A percentile compares a stretch with the other conserved stretches of the same genome.
Conservation (phyloP, 371 early-diverging fungal species). For the Globomyces sp. region DNA sequence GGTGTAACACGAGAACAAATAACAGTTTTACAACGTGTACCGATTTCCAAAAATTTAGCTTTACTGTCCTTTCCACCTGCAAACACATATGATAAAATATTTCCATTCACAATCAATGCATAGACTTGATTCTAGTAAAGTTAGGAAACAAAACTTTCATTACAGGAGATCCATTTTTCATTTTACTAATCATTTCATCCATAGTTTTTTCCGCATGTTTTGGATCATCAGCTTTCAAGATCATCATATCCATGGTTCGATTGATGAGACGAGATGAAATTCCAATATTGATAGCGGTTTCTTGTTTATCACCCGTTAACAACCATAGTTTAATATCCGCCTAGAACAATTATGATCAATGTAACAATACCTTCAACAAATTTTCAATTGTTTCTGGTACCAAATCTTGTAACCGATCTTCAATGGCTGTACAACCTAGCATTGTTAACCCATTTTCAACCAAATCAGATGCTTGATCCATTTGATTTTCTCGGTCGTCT, state of each 20-base stretch:
- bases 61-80: conserved; percentile 17
- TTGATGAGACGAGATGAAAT: conserved; percentile 45
- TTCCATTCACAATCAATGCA: conserved; percentile 34
- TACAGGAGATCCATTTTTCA: conserved; percentile 8
- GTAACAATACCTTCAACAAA: conserved; percentile 32
- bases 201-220: conserved; percentile 16
- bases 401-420: conserved; percentile 64
- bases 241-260: conserved; percentile 35
- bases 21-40: conserved; percentile 34
- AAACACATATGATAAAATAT: conserved; percentile 18
- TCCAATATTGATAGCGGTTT: conserved; percentile 70
- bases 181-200: conserved; percentile 23
- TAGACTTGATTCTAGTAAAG: neutral
- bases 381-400: conserved; percentile 59
- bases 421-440: conserved; percentile 64
- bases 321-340: conserved; percentile 47
- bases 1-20: conserved; percentile 63
- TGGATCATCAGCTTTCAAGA: conserved; percentile 32
- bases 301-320: conserved; percentile 69
- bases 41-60: conserved; percentile 28
- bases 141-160: neutral
- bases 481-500: conserved; percentile 30
- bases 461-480: conserved; percentile 36
- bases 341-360: neutral
- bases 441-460: conserved; percentile 44